Conservation (phyloP, 2,329 filamentous ascomycete genomes). For the Nigrograna mackinnonii region DNA sequence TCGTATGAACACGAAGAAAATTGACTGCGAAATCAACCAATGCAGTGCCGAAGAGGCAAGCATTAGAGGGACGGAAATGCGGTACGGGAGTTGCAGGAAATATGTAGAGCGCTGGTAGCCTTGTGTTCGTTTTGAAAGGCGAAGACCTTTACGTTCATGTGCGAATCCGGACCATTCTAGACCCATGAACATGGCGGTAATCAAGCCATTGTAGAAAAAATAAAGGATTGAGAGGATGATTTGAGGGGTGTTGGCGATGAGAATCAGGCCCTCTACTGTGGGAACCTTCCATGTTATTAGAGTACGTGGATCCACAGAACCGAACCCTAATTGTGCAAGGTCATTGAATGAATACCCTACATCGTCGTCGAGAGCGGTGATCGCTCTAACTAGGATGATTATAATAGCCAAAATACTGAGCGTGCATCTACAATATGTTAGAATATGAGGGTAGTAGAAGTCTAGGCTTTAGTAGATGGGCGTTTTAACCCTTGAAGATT, state of each 20-base stretch:
- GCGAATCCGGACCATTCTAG: constrained; percentile 52
- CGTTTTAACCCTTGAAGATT: too few relatives aligned
- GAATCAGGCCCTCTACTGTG: background rate
- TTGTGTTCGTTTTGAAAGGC: constrained; percentile 35
- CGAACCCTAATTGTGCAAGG: constrained; percentile 6
- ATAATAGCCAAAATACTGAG: too few relatives aligned
- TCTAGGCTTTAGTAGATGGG: too few relatives aligned
- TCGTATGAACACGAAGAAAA: constrained; percentile 44
- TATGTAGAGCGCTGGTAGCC: constrained; percentile 44
- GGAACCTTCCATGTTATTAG: constrained; percentile 4
- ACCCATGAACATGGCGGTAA: constrained; percentile 52
- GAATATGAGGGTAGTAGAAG: too few relatives aligned
- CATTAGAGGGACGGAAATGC: constrained; percentile 42
- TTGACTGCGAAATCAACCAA: constrained; percentile 48
- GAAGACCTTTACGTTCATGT: constrained; percentile 30
- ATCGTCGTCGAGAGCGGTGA: background rate
- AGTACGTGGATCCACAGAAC: constrained; percentile 6
- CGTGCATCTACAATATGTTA: too few relatives aligned
- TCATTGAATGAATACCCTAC: background rate
- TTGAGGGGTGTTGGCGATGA: constrained; percentile 51
- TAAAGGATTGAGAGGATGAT: constrained; percentile 52
- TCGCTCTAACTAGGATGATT: background rate
- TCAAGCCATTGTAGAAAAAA: constrained; percentile 48
- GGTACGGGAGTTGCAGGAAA: constrained; percentile 45
- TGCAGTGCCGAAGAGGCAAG: constrained; percentile 38